phyloP scores from a whole-genome alignment of 2,329 filamentous ascomycete genomes.

The Fusarium camptoceras region DNA sequence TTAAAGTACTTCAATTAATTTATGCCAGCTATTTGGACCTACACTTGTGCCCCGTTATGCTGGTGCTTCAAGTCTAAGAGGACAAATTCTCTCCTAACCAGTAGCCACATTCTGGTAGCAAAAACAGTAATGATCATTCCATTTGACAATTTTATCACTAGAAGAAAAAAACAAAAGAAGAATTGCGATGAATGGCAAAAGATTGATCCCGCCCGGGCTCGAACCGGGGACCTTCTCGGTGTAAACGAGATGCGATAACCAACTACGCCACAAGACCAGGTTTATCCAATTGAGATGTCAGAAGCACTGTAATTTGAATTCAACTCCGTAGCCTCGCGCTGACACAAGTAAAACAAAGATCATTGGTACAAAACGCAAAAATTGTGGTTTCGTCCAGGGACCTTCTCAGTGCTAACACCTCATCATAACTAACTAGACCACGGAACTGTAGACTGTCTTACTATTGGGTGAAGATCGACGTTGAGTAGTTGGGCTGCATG shows the following conservation, averaged over 20 bases:
- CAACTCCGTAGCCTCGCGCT: rapidly evolving
- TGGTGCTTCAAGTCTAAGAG: no score
- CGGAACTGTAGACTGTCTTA: slow-evolving; percentile 19
- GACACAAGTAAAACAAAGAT: background rate
- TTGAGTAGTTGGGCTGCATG: background rate
- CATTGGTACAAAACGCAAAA: background rate
- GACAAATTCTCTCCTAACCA: no score
- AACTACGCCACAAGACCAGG: slow-evolving; percentile 43
- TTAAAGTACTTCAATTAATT: no score
- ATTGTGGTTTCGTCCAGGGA: slow-evolving; percentile 38
- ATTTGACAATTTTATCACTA: no score
- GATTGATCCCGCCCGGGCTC: slow-evolving; percentile 41
- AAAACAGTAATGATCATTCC: no score
- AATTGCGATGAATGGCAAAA: background rate
- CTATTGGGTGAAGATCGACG: background rate
- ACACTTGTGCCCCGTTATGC: no score
- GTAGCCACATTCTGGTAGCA: no score
- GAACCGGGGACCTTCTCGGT: slow-evolving; percentile 45
- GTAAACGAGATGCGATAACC: slow-evolving; percentile 44
- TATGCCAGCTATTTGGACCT: no score
- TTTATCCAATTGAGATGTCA: background rate
- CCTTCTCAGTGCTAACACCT: no score
- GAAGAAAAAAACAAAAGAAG: no score
- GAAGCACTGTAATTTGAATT: rapidly evolving
- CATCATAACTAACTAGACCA: slow-evolving; percentile 44